Base-by-base conservation (phyloP, 768 basidiomycete genomes). In the Ramaria rubella region DNA sequence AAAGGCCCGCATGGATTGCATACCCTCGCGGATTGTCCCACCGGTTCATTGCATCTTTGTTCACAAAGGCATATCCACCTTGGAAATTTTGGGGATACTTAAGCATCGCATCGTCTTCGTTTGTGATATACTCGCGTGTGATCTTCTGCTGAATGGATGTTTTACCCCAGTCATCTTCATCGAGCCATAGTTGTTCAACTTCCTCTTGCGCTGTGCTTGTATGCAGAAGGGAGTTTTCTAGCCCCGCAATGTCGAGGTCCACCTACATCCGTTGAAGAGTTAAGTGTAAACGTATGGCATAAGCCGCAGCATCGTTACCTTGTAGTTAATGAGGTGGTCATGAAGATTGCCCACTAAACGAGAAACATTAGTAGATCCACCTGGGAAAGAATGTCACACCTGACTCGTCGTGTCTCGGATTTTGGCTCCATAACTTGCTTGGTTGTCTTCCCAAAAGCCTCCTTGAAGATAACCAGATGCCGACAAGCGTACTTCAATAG, bases 381-480 rank as follows among this genome's bases (percentile, higher is more conserved):
- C 15, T 42, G 17, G 19, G 40, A 50, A 19, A 24, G 2, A 29
- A 21, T 23, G 45, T 23, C 21, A 5, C 7, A 4, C 70, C 79
- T 51, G 33, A 82, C 81, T 83, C n/a, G 74, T 75, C 3, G 73
- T 76, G 31, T 81, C 74, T 52, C 75, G 76, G 46, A 86, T 82
- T 15, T 72, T 75, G 24, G 75, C 72, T 0, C 84, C 84, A 61
- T 84, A 84, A 0, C 69, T 62, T 3, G 69, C 70, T 66, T 82
- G 77, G 17, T 72, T 64, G 1, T 70, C 58, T 31, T 79, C 76
- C 77, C 81, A 85, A 64, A 74, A 81, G 12, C 79, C 82, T 43
- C 80, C 82, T 69, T 85, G 84, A 52, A 86, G 70, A 63, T 86
- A 86, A 1, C 84, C 85, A 3, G 82, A 84, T 0, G 85, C 84